Conservation (phyloP, 768 basidiomycete genomes). For the Tylopilus plumbeoviolaceoides region DNA sequence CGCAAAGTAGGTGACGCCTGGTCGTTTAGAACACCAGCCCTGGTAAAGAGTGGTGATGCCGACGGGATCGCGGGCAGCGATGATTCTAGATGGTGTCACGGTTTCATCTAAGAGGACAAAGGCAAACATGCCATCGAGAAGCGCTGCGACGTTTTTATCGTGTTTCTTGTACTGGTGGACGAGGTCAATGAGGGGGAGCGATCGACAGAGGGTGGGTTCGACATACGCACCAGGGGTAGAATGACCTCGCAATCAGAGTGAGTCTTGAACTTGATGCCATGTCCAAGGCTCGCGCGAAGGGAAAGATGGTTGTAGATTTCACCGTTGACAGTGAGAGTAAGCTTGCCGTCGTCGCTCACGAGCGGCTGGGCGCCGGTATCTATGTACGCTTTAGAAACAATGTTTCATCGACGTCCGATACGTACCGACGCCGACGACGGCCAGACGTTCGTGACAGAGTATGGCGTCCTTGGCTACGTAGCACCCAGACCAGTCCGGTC, state of each 20-base stretch:
- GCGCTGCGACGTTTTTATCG: conserved; percentile 68
- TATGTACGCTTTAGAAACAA: conserved; percentile 28
- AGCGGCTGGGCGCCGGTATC: conserved; percentile 97
- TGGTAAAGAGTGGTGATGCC: conserved; percentile 99
- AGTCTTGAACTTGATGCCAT: conserved; percentile 83
- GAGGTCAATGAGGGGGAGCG: not conserved
- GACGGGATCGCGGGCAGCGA: conserved; percentile 95
- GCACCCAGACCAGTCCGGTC: conserved; percentile 98
- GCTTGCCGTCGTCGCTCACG: conserved; percentile 76
- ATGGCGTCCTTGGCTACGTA: conserved; percentile 78
- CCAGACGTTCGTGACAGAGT: conserved; percentile 92
- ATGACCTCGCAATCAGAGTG: conserved; percentile 99
- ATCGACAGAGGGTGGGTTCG: not conserved
- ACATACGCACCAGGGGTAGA: conserved; percentile 70
- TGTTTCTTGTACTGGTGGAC: conserved; percentile 72
- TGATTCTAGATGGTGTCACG: conserved; percentile 81
- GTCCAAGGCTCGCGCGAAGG: conserved; percentile 63
- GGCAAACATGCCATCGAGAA: conserved; percentile 98
- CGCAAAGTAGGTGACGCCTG: conserved; percentile 85
- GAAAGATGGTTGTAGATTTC: conserved; percentile 98
- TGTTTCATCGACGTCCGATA: conserved; percentile 6
- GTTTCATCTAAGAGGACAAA: conserved; percentile 96
- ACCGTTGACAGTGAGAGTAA: conserved; percentile 90
- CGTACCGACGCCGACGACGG: conserved; percentile 96
- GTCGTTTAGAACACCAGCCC: conserved; percentile 82